phyloP scores from a whole-genome alignment of 805 yeast genomes.

The Pichia exigua region DNA sequence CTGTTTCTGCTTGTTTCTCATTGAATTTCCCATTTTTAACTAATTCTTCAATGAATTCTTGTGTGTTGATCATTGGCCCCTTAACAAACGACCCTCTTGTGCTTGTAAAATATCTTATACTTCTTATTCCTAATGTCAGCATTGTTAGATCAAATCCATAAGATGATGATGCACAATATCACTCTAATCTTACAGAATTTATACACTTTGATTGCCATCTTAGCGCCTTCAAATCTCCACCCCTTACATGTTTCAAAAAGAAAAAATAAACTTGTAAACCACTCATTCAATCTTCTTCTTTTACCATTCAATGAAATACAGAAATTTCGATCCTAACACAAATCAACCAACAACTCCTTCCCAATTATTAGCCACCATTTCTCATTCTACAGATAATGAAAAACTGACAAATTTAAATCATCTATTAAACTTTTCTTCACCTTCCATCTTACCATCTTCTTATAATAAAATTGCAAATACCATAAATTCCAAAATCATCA shows the following conservation, averaged over 20 bases:
- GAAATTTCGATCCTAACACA: constrained; percentile 13
- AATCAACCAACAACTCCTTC: constrained; percentile 12
- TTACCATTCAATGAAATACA: constrained; percentile 1
- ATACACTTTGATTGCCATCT: too few species aligned
- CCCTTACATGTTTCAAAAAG: too few species aligned
- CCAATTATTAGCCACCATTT: constrained; percentile 1
- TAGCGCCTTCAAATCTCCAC: too few species aligned
- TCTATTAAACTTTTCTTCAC: too few species aligned
- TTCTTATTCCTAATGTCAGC: too few species aligned
- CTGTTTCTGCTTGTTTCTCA: constrained; percentile 68
- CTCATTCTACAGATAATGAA: background rate
- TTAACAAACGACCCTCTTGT: background rate
- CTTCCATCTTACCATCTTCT: too few species aligned
- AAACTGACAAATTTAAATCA: background rate
- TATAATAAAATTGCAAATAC: background rate
- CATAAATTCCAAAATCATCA: constrained; percentile 1
- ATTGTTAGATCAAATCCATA: too few species aligned
- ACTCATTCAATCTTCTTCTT: too few species aligned
- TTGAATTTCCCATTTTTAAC: constrained; percentile 60
- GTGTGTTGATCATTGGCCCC: constrained; percentile 59
- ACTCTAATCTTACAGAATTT: too few species aligned
- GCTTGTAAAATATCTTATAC: too few species aligned
- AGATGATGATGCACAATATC: too few species aligned
- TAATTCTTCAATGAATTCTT: constrained; percentile 58
- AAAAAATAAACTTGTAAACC: too few species aligned